These are phyloP conservation scores for Candolleomyces aberdarensis DNA, from an alignment of 768 basidiomycete species.

Conservation along the genomic window DNA sequence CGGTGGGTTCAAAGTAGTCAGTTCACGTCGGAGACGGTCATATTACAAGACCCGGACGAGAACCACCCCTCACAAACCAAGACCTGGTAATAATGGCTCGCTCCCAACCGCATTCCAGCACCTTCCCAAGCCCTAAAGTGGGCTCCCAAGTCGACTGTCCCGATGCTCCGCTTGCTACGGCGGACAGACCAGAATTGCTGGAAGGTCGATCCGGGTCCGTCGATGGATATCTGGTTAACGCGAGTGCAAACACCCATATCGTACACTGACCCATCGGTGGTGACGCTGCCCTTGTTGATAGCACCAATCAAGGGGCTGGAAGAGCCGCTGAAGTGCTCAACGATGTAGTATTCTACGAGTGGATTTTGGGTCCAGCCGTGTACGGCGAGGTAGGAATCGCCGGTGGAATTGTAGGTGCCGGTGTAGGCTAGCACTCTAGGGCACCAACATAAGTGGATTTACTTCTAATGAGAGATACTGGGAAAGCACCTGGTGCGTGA, in stretches of 20 bases:
- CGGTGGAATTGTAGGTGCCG: slow-evolving; percentile 28
- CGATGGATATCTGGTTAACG: slow-evolving; percentile 36
- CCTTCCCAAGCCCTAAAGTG: slow-evolving; percentile 39
- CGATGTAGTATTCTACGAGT: slow-evolving; percentile 42
- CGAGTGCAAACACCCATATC: slow-evolving; percentile 31
- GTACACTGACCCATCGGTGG: slow-evolving; percentile 35
- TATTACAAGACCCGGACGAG: slow-evolving; percentile 31
- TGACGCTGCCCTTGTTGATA: slow-evolving; percentile 32
- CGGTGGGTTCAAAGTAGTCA: too few species aligned
- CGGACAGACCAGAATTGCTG: slow-evolving; percentile 42
- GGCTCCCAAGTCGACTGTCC: slow-evolving; percentile 27
- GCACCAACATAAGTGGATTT: not conserved
- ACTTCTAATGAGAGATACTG: not conserved
- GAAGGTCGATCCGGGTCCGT: slow-evolving; percentile 35
- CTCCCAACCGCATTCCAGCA: slow-evolving; percentile 35
- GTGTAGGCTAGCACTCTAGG: slow-evolving; percentile 29
- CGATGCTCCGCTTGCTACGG: slow-evolving; percentile 22
- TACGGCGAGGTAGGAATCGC: slow-evolving; percentile 37
- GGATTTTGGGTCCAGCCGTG: slow-evolving; percentile 43
- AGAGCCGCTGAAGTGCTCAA: slow-evolving; percentile 31
- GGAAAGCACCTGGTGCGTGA: slow-evolving; percentile 20
- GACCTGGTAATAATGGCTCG: slow-evolving; percentile 42
- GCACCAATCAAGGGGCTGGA: slow-evolving; percentile 28
- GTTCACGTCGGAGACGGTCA: not conserved
- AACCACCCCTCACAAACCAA: slow-evolving; percentile 45